Evolutionary conservation across 345 rosid species (phyloP).

Genomic region (Melaleuca quinquenervia): DNA sequence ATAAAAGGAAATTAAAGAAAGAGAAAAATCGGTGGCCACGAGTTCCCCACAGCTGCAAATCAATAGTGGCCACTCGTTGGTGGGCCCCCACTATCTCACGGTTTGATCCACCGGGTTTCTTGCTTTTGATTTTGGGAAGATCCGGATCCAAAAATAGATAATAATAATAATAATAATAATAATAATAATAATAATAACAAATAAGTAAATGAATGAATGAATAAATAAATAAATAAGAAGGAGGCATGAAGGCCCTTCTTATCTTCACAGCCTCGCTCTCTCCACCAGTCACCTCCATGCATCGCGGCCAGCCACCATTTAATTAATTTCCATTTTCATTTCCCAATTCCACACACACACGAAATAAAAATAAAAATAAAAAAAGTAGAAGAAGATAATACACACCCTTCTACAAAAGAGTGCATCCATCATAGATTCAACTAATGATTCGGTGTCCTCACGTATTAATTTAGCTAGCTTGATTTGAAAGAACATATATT

Average conservation of each 20-base stretch:
- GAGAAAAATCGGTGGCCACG: not conserved
- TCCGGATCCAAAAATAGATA: not conserved
- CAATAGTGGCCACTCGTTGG: not conserved
- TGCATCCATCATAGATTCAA: not conserved
- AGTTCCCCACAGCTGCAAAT: not conserved
- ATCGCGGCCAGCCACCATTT: not conserved
- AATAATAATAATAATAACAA: not conserved
- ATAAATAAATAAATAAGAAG: accelerated
- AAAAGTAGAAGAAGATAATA: not conserved
- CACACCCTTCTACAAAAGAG: not conserved
- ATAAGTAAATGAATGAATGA: too few relatives aligned
- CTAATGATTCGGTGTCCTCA: not conserved
- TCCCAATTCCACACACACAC: not conserved
- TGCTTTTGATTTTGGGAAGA: not conserved
- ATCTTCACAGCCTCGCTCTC: not conserved
- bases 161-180: not conserved
- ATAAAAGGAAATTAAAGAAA: not conserved
- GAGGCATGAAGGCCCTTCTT: not conserved
- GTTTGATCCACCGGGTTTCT: not conserved
- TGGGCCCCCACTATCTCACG: not conserved
- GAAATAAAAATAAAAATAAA: too few relatives aligned
- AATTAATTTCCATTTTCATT: not conserved
- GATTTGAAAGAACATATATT: too few relatives aligned
- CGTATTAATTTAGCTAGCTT: not conserved
- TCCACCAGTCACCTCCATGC: not conserved